A percentile compares a stretch with the other conserved stretches of the same genome.
These are phyloP conservation scores for Lecanosticta acicola DNA, from an alignment of 2,329 filamentous ascomycete species.

Conservation along the genomic window DNA sequence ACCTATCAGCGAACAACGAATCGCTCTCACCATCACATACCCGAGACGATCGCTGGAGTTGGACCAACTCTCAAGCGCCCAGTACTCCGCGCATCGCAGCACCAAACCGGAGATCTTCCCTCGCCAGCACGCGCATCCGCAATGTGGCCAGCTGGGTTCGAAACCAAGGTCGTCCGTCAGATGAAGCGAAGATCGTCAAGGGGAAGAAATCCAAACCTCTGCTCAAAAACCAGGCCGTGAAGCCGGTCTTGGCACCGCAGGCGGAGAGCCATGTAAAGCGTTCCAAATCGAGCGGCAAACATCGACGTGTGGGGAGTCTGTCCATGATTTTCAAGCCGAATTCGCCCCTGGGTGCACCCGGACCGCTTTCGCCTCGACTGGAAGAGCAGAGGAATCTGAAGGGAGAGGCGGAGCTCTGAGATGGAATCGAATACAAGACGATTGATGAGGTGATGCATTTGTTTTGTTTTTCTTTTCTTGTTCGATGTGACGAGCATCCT, in stretches of 20 bases:
- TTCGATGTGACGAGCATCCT: too few relatives aligned
- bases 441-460: background rate
- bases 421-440: conserved; percentile 1
- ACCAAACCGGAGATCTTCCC: conserved; percentile 2
- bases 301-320: conserved; percentile 3
- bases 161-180: conserved; percentile 1
- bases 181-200: background rate
- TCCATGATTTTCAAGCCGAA: conserved; percentile 4
- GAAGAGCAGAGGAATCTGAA: background rate
- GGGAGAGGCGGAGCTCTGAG: conserved; percentile 1
- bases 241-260: conserved; percentile 7
- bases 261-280: background rate
- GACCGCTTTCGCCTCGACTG: background rate
- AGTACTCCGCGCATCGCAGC: conserved; percentile 21
- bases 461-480: background rate
- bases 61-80: conserved; percentile 28
- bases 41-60: conserved; percentile 22
- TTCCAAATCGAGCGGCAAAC: background rate
- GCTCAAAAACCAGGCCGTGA: conserved; percentile 14
- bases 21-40: background rate
- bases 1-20: background rate
- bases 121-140: conserved; percentile 2
- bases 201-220: conserved; percentile 4
- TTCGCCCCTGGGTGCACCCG: background rate
- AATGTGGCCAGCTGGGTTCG: conserved; percentile 11